Evolutionary conservation across 495 filamentous ascomycete genomes (phyloP).

Genomic region (Penicillium atrosanguineum): DNA sequence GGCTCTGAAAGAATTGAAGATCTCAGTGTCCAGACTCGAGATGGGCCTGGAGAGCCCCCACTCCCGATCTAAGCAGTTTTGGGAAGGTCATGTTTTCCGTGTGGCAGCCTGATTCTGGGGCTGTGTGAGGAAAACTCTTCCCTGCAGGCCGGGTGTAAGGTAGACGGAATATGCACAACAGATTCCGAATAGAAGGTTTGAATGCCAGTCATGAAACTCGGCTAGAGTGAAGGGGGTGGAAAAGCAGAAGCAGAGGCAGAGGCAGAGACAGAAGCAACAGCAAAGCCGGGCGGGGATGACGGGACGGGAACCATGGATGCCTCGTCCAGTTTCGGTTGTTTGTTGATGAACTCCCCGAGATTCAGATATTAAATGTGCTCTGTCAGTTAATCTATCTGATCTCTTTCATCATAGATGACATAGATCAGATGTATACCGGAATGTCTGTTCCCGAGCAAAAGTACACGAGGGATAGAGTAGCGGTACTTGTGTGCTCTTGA

Average conservation of each 20-base stretch:
- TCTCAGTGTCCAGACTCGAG: slow-evolving; percentile 9
- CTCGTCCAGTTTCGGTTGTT: slow-evolving; percentile 16
- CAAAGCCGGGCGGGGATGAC: slow-evolving; percentile 6
- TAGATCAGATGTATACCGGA: neutral
- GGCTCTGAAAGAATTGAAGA: slow-evolving; percentile 8
- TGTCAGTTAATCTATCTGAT: neutral
- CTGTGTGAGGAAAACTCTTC: neutral
- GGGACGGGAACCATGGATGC: slow-evolving; percentile 16
- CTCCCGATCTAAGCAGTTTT: slow-evolving; percentile 2
- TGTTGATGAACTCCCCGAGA: slow-evolving; percentile 9
- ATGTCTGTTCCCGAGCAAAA: neutral
- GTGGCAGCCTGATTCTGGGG: neutral
- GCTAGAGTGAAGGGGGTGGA: neutral
- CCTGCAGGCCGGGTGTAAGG: neutral
- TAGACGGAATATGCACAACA: neutral
- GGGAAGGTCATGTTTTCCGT: slow-evolving; percentile 6
- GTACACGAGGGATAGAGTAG: neutral
- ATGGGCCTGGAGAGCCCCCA: slow-evolving; percentile 1
- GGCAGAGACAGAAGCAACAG: neutral
- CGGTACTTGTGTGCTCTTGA: neutral
- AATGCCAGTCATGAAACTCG: too few species aligned
- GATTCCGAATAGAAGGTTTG: neutral
- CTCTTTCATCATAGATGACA: neutral
- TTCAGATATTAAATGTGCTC: neutral
- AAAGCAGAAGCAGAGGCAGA: slow-evolving; percentile 3